Evolutionary conservation across 768 basidiomycete genomes (phyloP).

Genomic region (Psilocybe subaeruginosa): DNA sequence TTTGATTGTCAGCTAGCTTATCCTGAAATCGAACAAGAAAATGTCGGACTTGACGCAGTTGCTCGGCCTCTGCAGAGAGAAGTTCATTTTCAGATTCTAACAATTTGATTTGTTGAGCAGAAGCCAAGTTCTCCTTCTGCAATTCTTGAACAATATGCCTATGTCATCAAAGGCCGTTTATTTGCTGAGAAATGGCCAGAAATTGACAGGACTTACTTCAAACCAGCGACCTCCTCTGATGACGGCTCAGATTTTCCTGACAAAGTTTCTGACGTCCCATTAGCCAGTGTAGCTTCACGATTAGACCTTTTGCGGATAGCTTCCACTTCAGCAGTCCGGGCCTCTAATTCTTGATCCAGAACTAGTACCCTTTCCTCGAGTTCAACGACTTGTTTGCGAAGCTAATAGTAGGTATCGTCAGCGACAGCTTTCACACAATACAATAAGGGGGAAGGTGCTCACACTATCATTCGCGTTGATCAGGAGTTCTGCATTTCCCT

Average conservation of each 20-base stretch:
- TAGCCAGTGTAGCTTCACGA: constrained; percentile 55
- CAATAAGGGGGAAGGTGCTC: not conserved
- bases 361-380: constrained; percentile 31
- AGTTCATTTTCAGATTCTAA: constrained; percentile 78
- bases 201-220: constrained; percentile 58
- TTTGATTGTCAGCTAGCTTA: constrained; percentile 9
- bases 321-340: constrained; percentile 56
- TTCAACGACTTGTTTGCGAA: constrained; percentile 28
- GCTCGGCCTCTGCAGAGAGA: constrained; percentile 65
- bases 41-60: constrained; percentile 66
- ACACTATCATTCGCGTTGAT: constrained; percentile 14
- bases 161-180: not conserved
- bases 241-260: constrained; percentile 57
- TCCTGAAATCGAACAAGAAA: no score
- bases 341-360: constrained; percentile 32
- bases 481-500: constrained; percentile 3
- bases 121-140: constrained; percentile 74
- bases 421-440: not conserved
- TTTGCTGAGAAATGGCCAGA: not conserved
- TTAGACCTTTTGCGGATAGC: constrained; percentile 57
- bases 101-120: constrained; percentile 67
- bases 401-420: constrained; percentile 18
- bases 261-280: constrained; percentile 28
- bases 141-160: constrained; percentile 90
- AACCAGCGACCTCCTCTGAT: constrained; percentile 75